Conservation (phyloP, 169 alveolate species). For the Sarcocystis neurona region DNA sequence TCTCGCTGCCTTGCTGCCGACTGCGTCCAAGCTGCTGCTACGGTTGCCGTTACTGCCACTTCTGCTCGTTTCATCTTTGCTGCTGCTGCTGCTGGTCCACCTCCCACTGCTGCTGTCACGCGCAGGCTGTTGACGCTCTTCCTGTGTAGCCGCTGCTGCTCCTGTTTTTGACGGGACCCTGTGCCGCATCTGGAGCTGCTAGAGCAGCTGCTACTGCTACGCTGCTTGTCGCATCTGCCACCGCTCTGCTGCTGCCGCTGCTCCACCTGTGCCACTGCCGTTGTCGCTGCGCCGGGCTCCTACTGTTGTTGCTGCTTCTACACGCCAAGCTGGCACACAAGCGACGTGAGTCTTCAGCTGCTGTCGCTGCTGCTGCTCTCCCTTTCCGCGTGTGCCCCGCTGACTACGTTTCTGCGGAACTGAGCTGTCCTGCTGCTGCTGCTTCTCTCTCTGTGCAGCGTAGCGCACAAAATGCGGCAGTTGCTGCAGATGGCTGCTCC, state of each 20-base stretch:
- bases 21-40: too few species aligned
- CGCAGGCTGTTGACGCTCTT: neutral
- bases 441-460: neutral
- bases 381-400: too few species aligned
- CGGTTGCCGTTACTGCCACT: neutral
- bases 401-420: neutral
- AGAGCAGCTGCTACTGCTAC: neutral
- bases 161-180: neutral
- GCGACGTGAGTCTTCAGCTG: too few species aligned
- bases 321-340: too few species aligned
- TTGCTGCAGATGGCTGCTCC: neutral
- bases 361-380: neutral
- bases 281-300: neutral
- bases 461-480: neutral
- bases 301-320: neutral
- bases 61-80: neutral
- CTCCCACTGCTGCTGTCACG: neutral
- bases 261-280: neutral
- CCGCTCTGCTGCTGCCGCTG: neutral
- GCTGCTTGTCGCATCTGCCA: too few species aligned
- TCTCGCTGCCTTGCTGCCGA: too few species aligned
- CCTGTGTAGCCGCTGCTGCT: neutral
- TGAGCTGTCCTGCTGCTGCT: slow-evolving; percentile 3
- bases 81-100: slow-evolving; percentile 1
- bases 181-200: neutral